Percentiles rank a stretch among this genome's conserved stretches.
These are phyloP conservation scores for Candida bentonensis DNA, from an alignment of 805 yeast species.

Conservation along the genomic window DNA sequence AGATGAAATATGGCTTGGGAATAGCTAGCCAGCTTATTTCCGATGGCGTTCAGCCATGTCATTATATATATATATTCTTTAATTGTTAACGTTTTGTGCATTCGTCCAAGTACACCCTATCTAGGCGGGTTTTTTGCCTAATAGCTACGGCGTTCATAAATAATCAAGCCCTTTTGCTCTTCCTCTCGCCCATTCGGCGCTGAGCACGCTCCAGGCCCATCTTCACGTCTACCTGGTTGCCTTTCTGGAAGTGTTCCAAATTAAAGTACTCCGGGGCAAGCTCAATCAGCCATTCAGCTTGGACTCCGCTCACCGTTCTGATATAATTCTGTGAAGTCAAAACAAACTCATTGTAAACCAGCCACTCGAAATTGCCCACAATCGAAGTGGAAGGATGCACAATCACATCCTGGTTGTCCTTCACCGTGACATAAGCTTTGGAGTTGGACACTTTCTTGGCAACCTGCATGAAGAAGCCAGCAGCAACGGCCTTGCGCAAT, in stretches of 20 bases:
- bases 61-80: too few relatives aligned
- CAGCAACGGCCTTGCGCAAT: constrained; percentile 69
- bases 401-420: constrained; percentile 91
- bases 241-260: constrained; percentile 46
- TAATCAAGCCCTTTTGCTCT: neutral
- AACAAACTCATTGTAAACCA: constrained; percentile 89
- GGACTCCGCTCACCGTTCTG: constrained; percentile 80
- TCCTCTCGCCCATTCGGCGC: constrained; percentile 9
- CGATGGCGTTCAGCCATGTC: too few relatives aligned
- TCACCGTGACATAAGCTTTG: constrained; percentile 71
- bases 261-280: constrained; percentile 62
- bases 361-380: constrained; percentile 80
- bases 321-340: constrained; percentile 87
- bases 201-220: constrained; percentile 51
- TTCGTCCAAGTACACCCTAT: too few relatives aligned
- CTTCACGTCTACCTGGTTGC: constrained; percentile 56
- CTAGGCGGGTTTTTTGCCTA: too few relatives aligned
- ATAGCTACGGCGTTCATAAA: too few relatives aligned
- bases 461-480: constrained; percentile 98
- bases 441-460: constrained; percentile 71
- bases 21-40: neutral
- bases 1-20: neutral
- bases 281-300: constrained; percentile 86
- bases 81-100: too few relatives aligned
- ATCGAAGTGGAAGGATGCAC: constrained; percentile 83